Base-by-base conservation (phyloP, 306 rosid species). In the Cucumis cinereus region DNA sequence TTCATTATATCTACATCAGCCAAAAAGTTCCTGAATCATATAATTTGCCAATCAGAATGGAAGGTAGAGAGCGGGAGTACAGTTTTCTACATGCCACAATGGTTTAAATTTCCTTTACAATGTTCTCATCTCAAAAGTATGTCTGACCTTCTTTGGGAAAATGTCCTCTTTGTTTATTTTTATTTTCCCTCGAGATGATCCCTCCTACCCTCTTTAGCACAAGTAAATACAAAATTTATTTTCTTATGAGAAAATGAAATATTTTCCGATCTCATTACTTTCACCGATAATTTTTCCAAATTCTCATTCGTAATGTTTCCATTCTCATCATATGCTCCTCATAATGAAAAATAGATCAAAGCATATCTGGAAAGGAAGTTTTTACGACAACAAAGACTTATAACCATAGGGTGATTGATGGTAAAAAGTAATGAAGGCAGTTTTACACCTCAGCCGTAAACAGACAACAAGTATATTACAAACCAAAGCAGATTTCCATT, bases 21-120 rank as follows among this genome's bases (percentile, higher is more conserved):
- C 95, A 92, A 92, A 95, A 95, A 92, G 83, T 87, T 90, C 99
- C 98, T 90, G 97, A 92, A 95, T 95, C 96, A 95, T 88, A 89
- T 95, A 84, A 87, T 81, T 85, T 79, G 86, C 81, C 81, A 90
- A 94, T 92, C 85, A 92, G 95, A 87, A 88, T 83, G 89, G 86
- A 87, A 59, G 82, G 76, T n/a, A 41, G 74, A 20, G 83, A 74
- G 83, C 28, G 64, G 52, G 75, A 68, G 62, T 28, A 77, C 56
- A 26, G 23, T 50, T 50, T 52, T 52, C 57, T 45, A 76, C 59
- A 76, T 43, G 71, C 30, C 43, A 56, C 24, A 14, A 57, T 22
- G 45, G 66, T 5, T 54, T 40, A 57, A 57, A 52, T 49, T 49
- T 71, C 26, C 41, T 24, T 71, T 16, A 71, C 41, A 26, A 47